Evolutionary conservation across 108 stramenopile genomes (phyloP), one percentile per base, ranked within the genome.

Genomic region (Cyclotella cryptica): DNA sequence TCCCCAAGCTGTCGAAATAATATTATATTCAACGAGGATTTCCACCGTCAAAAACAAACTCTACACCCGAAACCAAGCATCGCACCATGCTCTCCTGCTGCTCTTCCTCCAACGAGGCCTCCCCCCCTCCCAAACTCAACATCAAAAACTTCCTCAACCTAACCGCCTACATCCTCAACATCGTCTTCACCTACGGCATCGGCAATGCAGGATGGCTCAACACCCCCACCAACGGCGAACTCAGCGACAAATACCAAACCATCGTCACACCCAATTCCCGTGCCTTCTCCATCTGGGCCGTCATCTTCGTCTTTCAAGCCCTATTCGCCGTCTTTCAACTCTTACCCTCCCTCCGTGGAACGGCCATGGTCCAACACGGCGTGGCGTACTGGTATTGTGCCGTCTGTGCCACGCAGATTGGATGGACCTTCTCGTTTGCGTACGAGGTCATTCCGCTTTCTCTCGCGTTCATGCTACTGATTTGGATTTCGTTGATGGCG

Each of bases 241-340:
- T 93, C 1, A 85, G 85, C 6, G 73, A 69, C 42, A 93, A 92
- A 59, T 96, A 96, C 66, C 94, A 96, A 81, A 93, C 94, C 0
- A 52, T 96, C 52, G 86, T 96, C 28, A 96, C 94, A 7, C 94
- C 94, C 2, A 78, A 75, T 24, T 86, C 82, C 0, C 70, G 54
- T 44, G 89, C 94, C 29, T 96, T 96, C 74, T 70, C 85, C 19
- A 96, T 96, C 72, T 96, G 94, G 94, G 88, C 85, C 14, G 57
- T 93, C 22, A 95, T 95, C 59, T 95, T 91, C 75, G 69, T 85
- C 27, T 69, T 80, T 11, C 88, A 95, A 72, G 70, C 85, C 8
- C 60, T 88, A 14, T 96, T 88, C 69, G 75, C 83, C 12, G 51
- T 90, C n/a, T 79, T 78, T 12, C 94, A 92, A 71, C 39, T 87